Conservation (phyloP, 306 rosid genomes). For the Corylus avellana region DNA sequence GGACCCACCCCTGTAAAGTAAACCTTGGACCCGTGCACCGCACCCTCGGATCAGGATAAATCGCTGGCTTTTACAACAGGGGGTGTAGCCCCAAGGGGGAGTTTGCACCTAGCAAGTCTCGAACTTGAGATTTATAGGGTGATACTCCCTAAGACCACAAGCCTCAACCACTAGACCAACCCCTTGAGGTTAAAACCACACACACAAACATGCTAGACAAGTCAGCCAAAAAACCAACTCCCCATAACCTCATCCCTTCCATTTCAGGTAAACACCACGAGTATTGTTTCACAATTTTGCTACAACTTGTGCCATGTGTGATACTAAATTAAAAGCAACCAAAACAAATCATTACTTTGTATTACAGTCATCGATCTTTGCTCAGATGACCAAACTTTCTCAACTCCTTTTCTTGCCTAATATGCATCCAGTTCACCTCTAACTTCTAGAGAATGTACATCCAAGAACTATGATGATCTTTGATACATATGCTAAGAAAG, state of each 20-base stretch:
- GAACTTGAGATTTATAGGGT: too few relatives aligned
- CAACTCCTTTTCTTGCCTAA: background rate
- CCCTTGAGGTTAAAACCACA: too few relatives aligned
- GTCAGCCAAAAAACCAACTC: background rate
- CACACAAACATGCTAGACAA: background rate
- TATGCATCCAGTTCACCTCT: background rate
- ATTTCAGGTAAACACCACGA: background rate
- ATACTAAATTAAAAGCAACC: background rate
- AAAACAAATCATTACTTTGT: background rate
- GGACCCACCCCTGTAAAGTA: too few relatives aligned
- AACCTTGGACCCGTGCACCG: too few relatives aligned
- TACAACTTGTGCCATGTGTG: background rate
- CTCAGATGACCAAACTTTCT: background rate
- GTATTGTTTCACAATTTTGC: background rate
- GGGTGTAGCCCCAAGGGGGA: too few relatives aligned
- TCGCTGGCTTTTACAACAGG: too few relatives aligned
- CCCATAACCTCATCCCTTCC: background rate
- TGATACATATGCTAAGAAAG: background rate
- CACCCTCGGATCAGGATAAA: too few relatives aligned
- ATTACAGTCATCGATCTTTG: background rate
- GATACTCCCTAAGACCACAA: too few relatives aligned
- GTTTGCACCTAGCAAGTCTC: too few relatives aligned
- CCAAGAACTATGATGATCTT: background rate
- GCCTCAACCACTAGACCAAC: too few relatives aligned
- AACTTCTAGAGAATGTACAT: background rate